Evolutionary conservation across 257 asterid species (phyloP).

Genomic region (Paraleonurus japonicus): DNA sequence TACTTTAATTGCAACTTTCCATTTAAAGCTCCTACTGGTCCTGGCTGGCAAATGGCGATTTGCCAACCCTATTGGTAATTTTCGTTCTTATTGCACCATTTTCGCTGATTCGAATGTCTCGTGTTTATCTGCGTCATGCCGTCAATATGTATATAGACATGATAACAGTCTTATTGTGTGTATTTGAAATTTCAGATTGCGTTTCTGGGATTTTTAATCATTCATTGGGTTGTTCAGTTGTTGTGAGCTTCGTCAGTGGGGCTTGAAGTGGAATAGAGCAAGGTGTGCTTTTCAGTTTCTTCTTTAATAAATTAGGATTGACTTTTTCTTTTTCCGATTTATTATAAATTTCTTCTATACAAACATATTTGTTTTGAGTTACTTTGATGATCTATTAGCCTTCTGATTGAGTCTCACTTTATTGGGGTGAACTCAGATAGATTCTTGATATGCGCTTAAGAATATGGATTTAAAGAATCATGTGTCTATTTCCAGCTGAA

Average conservation of each 20-base stretch:
- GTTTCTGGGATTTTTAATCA: neutral
- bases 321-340: neutral
- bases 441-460: neutral
- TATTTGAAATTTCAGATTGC: conserved; percentile 22
- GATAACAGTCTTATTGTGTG: neutral
- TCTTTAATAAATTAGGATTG: neutral
- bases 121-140: neutral
- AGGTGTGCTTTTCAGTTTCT: conserved; percentile 6
- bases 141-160: neutral
- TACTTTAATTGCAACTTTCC: neutral
- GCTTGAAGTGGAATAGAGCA: conserved; percentile 12
- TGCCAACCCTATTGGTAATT: neutral
- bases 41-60: neutral
- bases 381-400: neutral
- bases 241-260: neutral
- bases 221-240: neutral
- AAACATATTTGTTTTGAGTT: neutral
- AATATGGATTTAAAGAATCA: neutral
- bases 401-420: neutral
- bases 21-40: neutral
- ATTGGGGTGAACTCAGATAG: neutral
- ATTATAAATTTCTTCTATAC: neutral
- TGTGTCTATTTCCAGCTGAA: neutral
- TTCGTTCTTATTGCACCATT: neutral
- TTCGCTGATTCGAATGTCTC: neutral